Conservation (phyloP, 257 asterid species). For the Nicotiana sylvestris region DNA sequence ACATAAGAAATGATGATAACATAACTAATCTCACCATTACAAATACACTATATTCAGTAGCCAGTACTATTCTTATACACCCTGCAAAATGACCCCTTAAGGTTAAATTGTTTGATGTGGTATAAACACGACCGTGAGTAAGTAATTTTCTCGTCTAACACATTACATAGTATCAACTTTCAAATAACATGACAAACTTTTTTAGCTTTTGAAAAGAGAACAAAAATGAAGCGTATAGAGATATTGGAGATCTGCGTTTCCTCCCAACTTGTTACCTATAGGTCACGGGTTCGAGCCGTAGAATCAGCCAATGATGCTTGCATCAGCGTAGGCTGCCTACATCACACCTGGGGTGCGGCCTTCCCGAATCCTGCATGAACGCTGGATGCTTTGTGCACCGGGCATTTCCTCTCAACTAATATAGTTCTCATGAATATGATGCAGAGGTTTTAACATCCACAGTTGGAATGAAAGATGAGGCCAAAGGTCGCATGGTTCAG, state of each 20-base stretch:
- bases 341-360: no score
- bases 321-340: no score
- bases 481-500: constrained; percentile 73
- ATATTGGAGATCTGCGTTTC: not conserved
- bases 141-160: not conserved
- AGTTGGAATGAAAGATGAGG: constrained; percentile 76
- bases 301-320: no score
- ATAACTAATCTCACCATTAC: no score
- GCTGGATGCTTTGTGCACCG: no score
- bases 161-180: not conserved
- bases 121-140: not conserved
- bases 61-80: no score
- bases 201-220: not conserved
- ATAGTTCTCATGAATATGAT: not conserved
- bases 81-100: no score
- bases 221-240: not conserved
- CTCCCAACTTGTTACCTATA: not conserved
- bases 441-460: constrained; percentile 77
- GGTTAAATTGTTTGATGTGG: not conserved
- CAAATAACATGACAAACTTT: not conserved
- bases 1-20: no score
- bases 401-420: not conserved
- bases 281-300: no score
- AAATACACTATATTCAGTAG: no score
- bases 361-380: no score